A percentile compares a stretch with the other conserved stretches of the same genome.
Evolutionary conservation across 805 yeast species (phyloP).

Genomic region (Pichia californica): DNA sequence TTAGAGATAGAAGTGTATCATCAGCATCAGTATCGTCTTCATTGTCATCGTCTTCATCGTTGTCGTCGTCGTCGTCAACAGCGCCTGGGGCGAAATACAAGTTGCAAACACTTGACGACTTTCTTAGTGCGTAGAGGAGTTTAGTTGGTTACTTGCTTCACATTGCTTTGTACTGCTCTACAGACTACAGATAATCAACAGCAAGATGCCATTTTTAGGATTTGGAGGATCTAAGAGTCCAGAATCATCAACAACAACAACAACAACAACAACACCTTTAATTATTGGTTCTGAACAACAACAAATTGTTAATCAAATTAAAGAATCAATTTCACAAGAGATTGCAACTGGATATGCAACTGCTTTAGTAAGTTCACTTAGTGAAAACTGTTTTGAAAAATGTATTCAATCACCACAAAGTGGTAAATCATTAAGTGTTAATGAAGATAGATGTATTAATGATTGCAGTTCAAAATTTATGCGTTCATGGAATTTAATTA

Average conservation of each 20-base stretch:
- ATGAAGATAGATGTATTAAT: constrained; percentile 61
- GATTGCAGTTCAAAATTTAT: constrained; percentile 82
- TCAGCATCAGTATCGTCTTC: neutral
- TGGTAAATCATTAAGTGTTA: constrained; percentile 33
- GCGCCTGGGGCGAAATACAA: neutral
- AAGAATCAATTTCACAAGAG: constrained; percentile 70
- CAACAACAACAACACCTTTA: neutral
- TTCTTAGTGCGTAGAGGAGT: no score
- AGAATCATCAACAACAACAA: no score
- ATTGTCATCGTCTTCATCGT: no score
- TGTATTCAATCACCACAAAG: constrained; percentile 73
- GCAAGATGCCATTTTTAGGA: constrained; percentile 27
- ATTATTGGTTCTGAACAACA: constrained; percentile 25
- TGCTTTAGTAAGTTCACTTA: constrained; percentile 74
- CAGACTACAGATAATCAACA: neutral
- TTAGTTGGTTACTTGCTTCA: neutral
- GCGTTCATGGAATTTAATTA: constrained; percentile 84
- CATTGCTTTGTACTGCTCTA: neutral
- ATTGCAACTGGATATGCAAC: constrained; percentile 90
- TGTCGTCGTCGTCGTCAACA: no score
- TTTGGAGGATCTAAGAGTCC: constrained; percentile 21
- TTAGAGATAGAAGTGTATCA: no score
- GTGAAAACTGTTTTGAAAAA: constrained; percentile 80
- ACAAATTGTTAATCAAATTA: constrained; percentile 54
- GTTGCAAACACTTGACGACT: neutral